These are phyloP conservation scores for Millerago galiae DNA, from an alignment of 805 yeast species.

Conservation along the genomic window DNA sequence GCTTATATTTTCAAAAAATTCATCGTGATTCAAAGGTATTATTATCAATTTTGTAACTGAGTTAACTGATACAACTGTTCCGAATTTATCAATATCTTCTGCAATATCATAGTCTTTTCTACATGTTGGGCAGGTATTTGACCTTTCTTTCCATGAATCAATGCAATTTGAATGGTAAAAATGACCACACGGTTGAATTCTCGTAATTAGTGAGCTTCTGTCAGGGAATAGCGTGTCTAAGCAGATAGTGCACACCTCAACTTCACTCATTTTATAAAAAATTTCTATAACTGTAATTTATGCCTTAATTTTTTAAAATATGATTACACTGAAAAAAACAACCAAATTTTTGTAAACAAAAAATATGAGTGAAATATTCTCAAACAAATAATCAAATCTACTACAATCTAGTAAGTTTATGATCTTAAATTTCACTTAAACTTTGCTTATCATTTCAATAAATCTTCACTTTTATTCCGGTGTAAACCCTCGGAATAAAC, in stretches of 20 bases:
- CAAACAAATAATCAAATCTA: background rate
- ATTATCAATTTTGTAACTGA: constrained; percentile 11
- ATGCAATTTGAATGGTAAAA: constrained; percentile 53
- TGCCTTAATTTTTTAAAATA: too few relatives aligned
- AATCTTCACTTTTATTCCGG: too few relatives aligned
- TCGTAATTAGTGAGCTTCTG: constrained; percentile 17
- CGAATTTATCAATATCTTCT: constrained; percentile 23
- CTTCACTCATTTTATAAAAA: constrained; percentile 5
- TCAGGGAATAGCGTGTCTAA: constrained; percentile 33
- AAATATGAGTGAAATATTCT: too few relatives aligned
- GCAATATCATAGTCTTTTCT: constrained; percentile 39
- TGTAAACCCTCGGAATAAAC: too few relatives aligned
- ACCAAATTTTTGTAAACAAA: too few relatives aligned
- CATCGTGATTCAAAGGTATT: constrained; percentile 7
- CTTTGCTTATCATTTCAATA: too few relatives aligned
- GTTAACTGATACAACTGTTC: constrained; percentile 9
- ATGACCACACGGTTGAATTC: constrained; percentile 45
- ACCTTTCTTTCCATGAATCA: constrained; percentile 47
- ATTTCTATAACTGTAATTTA: too few relatives aligned
- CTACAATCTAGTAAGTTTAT: too few relatives aligned
- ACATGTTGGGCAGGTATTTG: constrained; percentile 59
- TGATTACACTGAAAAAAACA: too few relatives aligned
- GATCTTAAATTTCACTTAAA: background rate
- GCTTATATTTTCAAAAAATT: constrained; percentile 11
- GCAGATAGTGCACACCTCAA: constrained; percentile 53